phyloP scores from a whole-genome alignment of 1,139 yeast species.

The Taiozyma sp. region DNA sequence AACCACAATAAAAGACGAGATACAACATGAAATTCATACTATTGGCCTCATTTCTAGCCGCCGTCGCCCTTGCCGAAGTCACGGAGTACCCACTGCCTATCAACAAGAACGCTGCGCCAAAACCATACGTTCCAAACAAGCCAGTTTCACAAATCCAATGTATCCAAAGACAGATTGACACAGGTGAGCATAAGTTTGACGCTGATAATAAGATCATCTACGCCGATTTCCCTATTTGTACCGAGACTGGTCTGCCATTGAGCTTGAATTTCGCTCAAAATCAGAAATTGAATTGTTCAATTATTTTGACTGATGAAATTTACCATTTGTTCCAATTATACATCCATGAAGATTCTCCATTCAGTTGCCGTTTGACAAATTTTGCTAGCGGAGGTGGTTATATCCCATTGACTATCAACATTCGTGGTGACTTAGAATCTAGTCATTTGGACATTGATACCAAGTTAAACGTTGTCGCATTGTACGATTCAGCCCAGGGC shows the following conservation, averaged over 20 bases:
- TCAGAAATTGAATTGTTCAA: constrained; percentile 57
- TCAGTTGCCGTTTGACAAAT: constrained; percentile 62
- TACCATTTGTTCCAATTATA: constrained; percentile 72
- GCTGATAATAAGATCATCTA: constrained; percentile 53
- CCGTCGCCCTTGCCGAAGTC: background rate
- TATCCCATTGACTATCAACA: constrained; percentile 59
- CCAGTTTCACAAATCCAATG: constrained; percentile 48
- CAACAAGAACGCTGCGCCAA: constrained; percentile 18
- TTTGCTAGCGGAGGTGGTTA: constrained; percentile 41
- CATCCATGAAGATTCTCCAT: constrained; percentile 74
- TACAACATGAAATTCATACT: background rate
- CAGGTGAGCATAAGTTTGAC: constrained; percentile 73
- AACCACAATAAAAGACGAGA: background rate
- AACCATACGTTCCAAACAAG: constrained; percentile 41
- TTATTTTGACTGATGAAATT: constrained; percentile 58
- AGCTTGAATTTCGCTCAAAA: constrained; percentile 47
- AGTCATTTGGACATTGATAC: constrained; percentile 69
- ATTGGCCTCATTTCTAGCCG: background rate
- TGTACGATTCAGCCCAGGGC: constrained; percentile 35
- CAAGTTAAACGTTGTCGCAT: constrained; percentile 47
- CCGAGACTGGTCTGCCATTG: constrained; percentile 60
- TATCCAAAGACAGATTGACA: constrained; percentile 63
- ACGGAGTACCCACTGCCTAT: constrained; percentile 27
- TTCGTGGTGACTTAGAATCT: constrained; percentile 66
- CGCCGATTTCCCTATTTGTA: constrained; percentile 55